Evolutionary conservation across 345 rosid species (phyloP), one percentile per base, ranked within the genome.

Genomic region (Eucalyptus sp.): DNA sequence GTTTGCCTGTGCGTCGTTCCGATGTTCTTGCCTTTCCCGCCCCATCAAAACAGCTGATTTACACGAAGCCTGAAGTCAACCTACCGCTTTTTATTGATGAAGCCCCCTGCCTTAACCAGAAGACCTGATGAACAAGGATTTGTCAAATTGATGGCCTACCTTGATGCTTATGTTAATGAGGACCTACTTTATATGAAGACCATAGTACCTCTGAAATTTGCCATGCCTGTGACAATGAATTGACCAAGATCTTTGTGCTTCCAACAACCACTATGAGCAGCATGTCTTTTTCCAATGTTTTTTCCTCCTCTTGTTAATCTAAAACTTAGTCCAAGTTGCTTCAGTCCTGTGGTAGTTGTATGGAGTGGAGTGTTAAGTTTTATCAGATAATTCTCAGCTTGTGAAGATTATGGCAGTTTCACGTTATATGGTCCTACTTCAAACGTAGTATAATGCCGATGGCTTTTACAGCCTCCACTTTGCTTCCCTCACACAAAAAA

Each of bases 61-160:
- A 92, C 92, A 92, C 91, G 99, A 94, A 93, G 98, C 99, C 99
- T 92, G 99, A 96, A 92, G 99, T 97, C 95, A 90, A 95, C 93
- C 96, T 92, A 93, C 95, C 90, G 95, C 93, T 95, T 89, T 94
- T 92, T 92, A 93, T 93, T 54, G 95, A 93, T 94, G 98, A 95
- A 94, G 99, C 97, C 96, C 87, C 54, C 88, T 93, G 97, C 94
- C 97, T 93, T 93, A 95, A 93, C 96, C 90, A 88, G 99, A 97
- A 95, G 99, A 97, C 96, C 95, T 89, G 95, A 94, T 95, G 97
- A 95, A 95, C 98, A 94, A 92, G 95, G 90, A 89, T 91, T 92
- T 94, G 95, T 90, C 94, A 92, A 88, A 89, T 90, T 91, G 94
- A 90, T 95, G 95, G 95, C 95, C 97, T 89, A 93, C 94, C 96